These are phyloP conservation scores for Yarrowia sp. DNA, from an alignment of 805 yeast genomes.

Conservation along the genomic window DNA sequence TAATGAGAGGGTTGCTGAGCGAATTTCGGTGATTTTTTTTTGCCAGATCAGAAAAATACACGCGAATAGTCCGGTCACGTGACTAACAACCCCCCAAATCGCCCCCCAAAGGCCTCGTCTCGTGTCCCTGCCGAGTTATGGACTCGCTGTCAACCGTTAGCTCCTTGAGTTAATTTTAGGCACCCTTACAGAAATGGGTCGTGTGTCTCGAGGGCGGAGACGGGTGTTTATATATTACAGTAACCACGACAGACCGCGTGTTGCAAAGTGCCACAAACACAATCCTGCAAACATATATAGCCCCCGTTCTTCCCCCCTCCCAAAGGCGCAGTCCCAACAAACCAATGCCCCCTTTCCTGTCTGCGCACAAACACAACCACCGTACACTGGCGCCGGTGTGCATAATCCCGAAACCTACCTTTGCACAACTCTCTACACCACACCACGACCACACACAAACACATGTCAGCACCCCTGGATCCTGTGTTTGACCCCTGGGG, in stretches of 20 bases:
- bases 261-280: background rate
- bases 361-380: too few relatives aligned
- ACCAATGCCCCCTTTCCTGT: background rate
- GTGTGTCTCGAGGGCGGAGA: too few relatives aligned
- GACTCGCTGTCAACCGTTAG: too few relatives aligned
- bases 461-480: conserved; percentile 7
- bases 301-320: background rate
- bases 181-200: background rate
- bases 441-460: background rate
- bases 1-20: too few relatives aligned
- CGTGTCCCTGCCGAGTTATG: too few relatives aligned
- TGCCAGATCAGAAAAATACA: too few relatives aligned
- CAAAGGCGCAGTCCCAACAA: background rate
- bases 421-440: background rate
- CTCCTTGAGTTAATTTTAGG: conserved; percentile 3
- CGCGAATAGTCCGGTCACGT: background rate
- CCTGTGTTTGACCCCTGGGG: conserved; percentile 28
- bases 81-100: background rate
- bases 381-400: too few relatives aligned
- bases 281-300: background rate
- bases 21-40: background rate
- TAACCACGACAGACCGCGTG: background rate
- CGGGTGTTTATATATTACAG: too few relatives aligned
- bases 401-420: conserved; percentile 16
- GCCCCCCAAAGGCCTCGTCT: too few relatives aligned